A percentile compares a stretch with the other conserved stretches of the same genome.
phyloP scores from a whole-genome alignment of 1,284 basidiomycete species.

The Taiwanofungus camphoratus region DNA sequence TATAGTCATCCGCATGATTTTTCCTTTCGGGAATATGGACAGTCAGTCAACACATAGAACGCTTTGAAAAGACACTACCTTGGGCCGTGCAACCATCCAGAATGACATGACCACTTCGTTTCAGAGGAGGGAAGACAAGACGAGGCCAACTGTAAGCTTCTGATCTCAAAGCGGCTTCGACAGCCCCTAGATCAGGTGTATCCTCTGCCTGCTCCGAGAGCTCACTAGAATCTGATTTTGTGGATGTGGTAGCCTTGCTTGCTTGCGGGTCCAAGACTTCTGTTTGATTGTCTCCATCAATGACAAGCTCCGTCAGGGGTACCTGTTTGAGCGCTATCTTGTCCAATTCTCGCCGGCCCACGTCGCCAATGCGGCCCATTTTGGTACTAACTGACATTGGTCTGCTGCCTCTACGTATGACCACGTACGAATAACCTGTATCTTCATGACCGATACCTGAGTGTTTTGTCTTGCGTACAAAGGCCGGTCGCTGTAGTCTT shows the following conservation, averaged over 20 bases:
- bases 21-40: constrained; percentile 44
- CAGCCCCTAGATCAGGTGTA: constrained; percentile 21
- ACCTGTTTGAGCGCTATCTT: constrained; percentile 31
- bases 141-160: constrained; percentile 88
- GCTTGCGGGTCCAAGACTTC: neutral
- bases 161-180: constrained; percentile 46
- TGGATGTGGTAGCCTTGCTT: neutral
- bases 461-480: constrained; percentile 86
- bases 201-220: constrained; percentile 10
- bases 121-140: constrained; percentile 85
- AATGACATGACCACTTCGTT: constrained; percentile 89
- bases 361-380: constrained; percentile 64
- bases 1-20: constrained; percentile 87
- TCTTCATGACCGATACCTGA: constrained; percentile 81
- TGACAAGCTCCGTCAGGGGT: constrained; percentile 36
- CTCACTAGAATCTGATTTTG: neutral
- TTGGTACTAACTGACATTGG: constrained; percentile 39
- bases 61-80: constrained; percentile 41
- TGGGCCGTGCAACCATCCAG: constrained; percentile 84
- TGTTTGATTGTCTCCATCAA: constrained; percentile 33
- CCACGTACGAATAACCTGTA: constrained; percentile 86
- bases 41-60: neutral
- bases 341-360: constrained; percentile 38
- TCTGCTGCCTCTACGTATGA: constrained; percentile 76
- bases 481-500: constrained; percentile 79